phyloP scores from a whole-genome alignment of 148 eudicot genomes.

The Silene uniflora region DNA sequence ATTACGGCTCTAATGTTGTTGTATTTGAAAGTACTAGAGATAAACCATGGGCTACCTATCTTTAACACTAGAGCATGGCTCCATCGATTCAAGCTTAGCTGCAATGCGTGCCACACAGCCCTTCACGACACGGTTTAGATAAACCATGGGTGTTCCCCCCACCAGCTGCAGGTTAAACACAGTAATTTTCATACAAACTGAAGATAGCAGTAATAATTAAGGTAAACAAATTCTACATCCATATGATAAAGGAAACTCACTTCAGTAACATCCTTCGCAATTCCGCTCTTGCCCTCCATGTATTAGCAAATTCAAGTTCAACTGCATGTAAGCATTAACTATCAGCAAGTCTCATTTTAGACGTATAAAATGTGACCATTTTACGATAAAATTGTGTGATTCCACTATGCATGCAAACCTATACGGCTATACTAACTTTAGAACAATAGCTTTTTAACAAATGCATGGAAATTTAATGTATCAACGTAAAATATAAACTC shows the following conservation, averaged over 20 bases:
- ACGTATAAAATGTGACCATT: too few species aligned
- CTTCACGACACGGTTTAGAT: constrained; percentile 55
- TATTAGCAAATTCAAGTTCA: not conserved
- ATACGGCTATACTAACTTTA: too few species aligned
- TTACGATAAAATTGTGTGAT: too few species aligned
- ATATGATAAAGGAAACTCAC: constrained; percentile 2
- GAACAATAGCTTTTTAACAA: too few species aligned
- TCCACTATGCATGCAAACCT: too few species aligned
- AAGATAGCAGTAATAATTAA: not conserved
- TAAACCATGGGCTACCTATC: constrained; percentile 35
- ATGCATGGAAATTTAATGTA: too few species aligned
- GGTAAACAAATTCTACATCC: not conserved
- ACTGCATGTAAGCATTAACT: not conserved
- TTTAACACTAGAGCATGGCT: constrained; percentile 68
- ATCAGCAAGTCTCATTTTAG: too few species aligned
- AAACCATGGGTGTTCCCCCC: constrained; percentile 68
- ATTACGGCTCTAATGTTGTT: too few species aligned
- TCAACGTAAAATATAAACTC: too few species aligned
- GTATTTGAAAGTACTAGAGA: too few species aligned
- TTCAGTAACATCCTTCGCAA: constrained; percentile 26
- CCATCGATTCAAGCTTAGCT: constrained; percentile 68
- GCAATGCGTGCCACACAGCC: constrained; percentile 64
- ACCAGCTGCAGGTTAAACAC: constrained; percentile 27
- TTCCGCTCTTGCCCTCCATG: constrained; percentile 19
- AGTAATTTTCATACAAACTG: not conserved